Base-by-base conservation (phyloP, 2,329 filamentous ascomycete species). In the Juglanconis juglandina region DNA sequence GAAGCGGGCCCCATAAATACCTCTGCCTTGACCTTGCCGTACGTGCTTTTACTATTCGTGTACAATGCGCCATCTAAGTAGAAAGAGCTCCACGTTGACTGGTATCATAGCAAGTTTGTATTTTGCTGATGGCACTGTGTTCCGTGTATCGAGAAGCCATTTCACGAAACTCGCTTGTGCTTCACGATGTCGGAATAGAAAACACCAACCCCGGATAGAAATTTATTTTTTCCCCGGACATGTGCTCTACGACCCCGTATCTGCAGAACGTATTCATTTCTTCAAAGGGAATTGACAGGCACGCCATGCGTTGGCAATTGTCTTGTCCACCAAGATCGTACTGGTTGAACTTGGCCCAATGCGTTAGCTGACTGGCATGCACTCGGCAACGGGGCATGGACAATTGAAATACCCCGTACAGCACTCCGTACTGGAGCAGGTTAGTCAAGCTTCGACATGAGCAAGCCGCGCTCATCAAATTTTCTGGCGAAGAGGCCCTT, bases 81-180 rank as follows among this genome's bases (percentile, higher is more conserved):
- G 24, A 24, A 24, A 24, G 24, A 24, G 24, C 24, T n/a, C 39
- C 39, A 42, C 10, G n/a, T 14, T 42, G 39, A 11, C 10, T 42
- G 39, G 10, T 24, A 24, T 2, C 24, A 2, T 24, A 24, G 24
- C 39, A 14, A 42, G 39, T 10, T 42, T 42, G 4, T 11, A 42
- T 10, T 42, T 9, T 10, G 10, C 39, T 13, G 39, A 42, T 10
- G 39, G 10, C 39, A 42, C 39, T 42, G 39, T 42, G 39, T 13
- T 13, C 11, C 39, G 10, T 56, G 64, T 58, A 53, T 59, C 60
- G 62, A 59, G 65, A 66, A 66, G 56, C 66, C 65, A 62, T 60
- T 50, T 56, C 65, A 64, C 71, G 74, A 76, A 76, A 76, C 74
- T 75, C 74, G 72, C 72, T 75, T 75, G 60, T 65, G 64, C 69